Evolutionary conservation across 331 rosid genomes (phyloP), one percentile per base, ranked within the genome.

Genomic region (Phaseolus coccineus): DNA sequence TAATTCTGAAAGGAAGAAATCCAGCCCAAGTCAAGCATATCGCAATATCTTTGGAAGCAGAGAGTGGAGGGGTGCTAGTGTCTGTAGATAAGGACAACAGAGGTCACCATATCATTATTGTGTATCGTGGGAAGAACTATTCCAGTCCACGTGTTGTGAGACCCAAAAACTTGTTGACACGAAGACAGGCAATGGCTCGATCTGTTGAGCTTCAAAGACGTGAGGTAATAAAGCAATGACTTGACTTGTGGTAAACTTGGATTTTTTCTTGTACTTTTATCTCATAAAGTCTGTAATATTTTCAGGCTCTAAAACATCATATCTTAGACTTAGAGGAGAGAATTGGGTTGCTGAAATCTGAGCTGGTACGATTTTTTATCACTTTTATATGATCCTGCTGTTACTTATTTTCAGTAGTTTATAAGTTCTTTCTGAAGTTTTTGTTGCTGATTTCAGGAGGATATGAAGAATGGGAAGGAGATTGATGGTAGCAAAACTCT

Each of bases 121-220:
- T 94, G 37, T 94, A 94, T 83, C 97, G 98, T 14, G 97, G 98
- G 83, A 94, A 94, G 88, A 94, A 94, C 77, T 94, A 94, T 76
- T 71, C n/a, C 58, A 86, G 84, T 53, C 98, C 98, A 3, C 78
- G 14, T 74, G 84, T 85, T 58, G 28, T 88, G 51, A 88, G 85
- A 83, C 98, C 98, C 19, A 78, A 87, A 83, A 94, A 77, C 88
- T 44, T 92, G 83, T 87, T 94, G 87, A 80, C 97, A 28, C 78
- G 89, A 80, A 87, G 97, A 71, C 91, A 89, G 80, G 97, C 98
- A 53, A 83, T 94, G 84, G 97, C 97, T 74, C 88, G 91, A 48
- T 91, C 98, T 33, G 73, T 87, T 55, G 98, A 91, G 83, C 92
- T 92, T 80, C 97, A 94, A 83, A 88, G 97, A 52, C 94, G 86